phyloP scores from a whole-genome alignment of 2,329 filamentous ascomycete species.

The Arachnomyces sp. region DNA sequence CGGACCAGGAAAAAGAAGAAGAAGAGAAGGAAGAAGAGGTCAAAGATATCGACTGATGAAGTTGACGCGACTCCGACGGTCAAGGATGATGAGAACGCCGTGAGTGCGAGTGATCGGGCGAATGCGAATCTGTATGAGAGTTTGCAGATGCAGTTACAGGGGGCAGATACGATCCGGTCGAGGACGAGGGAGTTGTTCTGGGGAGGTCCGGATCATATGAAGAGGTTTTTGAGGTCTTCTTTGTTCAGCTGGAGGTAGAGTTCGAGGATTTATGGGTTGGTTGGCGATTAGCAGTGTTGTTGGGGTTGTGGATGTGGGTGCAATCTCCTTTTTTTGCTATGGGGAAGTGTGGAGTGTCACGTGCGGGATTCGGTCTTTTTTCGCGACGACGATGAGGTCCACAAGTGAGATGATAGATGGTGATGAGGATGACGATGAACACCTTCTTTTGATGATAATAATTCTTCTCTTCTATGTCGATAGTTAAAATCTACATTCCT shows the following conservation, averaged over 20 bases:
- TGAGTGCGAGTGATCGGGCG: too few relatives aligned
- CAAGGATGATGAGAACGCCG: too few relatives aligned
- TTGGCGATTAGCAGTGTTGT: too few relatives aligned
- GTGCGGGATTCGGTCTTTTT: too few relatives aligned
- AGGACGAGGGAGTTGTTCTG: slow-evolving; percentile 21
- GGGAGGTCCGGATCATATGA: slow-evolving; percentile 27
- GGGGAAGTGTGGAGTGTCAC: too few relatives aligned
- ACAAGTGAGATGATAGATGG: too few relatives aligned
- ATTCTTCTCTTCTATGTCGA: too few relatives aligned
- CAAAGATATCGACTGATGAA: slow-evolving; percentile 3
- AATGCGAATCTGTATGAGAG: neutral
- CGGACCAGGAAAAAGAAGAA: slow-evolving; percentile 2
- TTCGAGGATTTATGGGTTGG: too few relatives aligned
- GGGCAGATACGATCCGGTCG: slow-evolving; percentile 11
- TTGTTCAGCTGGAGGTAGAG: slow-evolving; percentile 18
- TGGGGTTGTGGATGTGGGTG: slow-evolving; percentile 2
- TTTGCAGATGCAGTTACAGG: slow-evolving; percentile 12
- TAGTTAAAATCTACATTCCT: too few relatives aligned
- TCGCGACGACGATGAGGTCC: too few relatives aligned
- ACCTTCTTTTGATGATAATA: too few relatives aligned
- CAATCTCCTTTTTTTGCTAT: neutral
- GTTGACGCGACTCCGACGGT: neutral
- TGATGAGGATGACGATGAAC: too few relatives aligned
- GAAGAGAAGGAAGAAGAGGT: slow-evolving; percentile 11
- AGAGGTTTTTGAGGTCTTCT: slow-evolving; percentile 20